phyloP scores from a whole-genome alignment of 805 yeast species.

The Saccharomycopsis sp. region DNA sequence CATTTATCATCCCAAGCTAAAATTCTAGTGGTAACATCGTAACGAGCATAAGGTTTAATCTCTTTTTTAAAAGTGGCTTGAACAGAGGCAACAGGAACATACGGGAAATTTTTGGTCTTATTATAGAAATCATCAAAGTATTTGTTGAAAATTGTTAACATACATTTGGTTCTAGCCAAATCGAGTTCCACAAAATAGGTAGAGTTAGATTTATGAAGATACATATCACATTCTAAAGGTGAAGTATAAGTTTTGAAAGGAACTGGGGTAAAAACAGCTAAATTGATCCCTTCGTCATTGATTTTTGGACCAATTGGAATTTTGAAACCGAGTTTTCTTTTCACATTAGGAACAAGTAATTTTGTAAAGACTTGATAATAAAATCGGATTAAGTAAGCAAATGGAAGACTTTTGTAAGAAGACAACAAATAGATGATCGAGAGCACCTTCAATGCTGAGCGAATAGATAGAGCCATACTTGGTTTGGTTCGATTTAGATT shows the following conservation, averaged over 20 bases:
- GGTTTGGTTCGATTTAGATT: too few species aligned
- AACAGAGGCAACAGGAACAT: slow-evolving; percentile 69
- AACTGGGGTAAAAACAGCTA: slow-evolving; percentile 34
- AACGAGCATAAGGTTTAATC: slow-evolving; percentile 54
- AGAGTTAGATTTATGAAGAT: slow-evolving; percentile 79
- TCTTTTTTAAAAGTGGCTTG: slow-evolving; percentile 61
- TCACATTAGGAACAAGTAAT: slow-evolving; percentile 29
- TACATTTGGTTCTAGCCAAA: slow-evolving; percentile 56
- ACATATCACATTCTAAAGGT: slow-evolving; percentile 75
- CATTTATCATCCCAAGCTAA: slow-evolving; percentile 84
- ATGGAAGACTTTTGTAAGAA: slow-evolving; percentile 51
- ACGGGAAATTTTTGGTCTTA: slow-evolving; percentile 36
- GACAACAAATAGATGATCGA: not conserved
- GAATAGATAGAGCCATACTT: too few species aligned
- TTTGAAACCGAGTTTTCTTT: slow-evolving; percentile 15
- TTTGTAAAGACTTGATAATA: slow-evolving; percentile 35
- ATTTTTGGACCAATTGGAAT: slow-evolving; percentile 18
- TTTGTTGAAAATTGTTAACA: slow-evolving; percentile 47
- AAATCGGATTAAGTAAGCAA: slow-evolving; percentile 56
- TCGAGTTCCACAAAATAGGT: slow-evolving; percentile 80
- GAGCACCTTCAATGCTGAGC: slow-evolving; percentile 1
- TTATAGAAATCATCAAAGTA: slow-evolving; percentile 37
- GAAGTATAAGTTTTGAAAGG: slow-evolving; percentile 48
- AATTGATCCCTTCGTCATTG: slow-evolving; percentile 18
- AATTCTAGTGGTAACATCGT: slow-evolving; percentile 45